Evolutionary conservation across 768 basidiomycete genomes (phyloP).

Genomic region (Podaxis pistillaris): DNA sequence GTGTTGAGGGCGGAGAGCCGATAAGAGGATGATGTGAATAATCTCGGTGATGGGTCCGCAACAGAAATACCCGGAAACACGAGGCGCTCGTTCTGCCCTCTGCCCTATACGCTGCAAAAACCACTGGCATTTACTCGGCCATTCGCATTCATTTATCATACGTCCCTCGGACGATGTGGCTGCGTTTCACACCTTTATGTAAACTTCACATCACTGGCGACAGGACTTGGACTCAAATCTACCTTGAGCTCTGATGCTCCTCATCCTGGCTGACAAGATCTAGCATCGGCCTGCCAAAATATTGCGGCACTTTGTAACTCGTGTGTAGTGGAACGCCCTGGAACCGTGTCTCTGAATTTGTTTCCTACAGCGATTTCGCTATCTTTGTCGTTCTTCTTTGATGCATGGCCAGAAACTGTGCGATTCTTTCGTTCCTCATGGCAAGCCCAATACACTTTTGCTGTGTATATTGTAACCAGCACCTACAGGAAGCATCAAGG

Average conservation of each 20-base stretch:
- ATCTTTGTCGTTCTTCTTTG: constrained; percentile 1
- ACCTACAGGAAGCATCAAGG: neutral
- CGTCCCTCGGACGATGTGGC: neutral
- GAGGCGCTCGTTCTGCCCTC: constrained; percentile 9
- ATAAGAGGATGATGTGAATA: constrained; percentile 6
- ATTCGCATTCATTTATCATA: neutral
- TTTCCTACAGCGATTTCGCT: neutral
- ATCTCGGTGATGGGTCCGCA: constrained; percentile 30
- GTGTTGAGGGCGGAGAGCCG: constrained; percentile 36
- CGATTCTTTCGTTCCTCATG: neutral
- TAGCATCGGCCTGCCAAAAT: neutral
- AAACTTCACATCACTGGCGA: neutral
- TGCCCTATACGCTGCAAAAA: constrained; percentile 9
- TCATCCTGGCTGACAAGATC: neutral
- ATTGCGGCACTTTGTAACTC: neutral
- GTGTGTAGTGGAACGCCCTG: neutral
- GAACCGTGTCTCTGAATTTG: neutral
- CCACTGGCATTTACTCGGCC: neutral
- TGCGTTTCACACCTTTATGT: neutral
- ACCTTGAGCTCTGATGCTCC: neutral
- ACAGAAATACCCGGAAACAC: constrained; percentile 9
- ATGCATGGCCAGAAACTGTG: neutral
- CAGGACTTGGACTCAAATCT: neutral
- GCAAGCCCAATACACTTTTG: neutral
- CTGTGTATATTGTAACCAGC: neutral